phyloP scores from a whole-genome alignment of 192 early-diverging fungal genomes.

The Diversispora eburnea region DNA sequence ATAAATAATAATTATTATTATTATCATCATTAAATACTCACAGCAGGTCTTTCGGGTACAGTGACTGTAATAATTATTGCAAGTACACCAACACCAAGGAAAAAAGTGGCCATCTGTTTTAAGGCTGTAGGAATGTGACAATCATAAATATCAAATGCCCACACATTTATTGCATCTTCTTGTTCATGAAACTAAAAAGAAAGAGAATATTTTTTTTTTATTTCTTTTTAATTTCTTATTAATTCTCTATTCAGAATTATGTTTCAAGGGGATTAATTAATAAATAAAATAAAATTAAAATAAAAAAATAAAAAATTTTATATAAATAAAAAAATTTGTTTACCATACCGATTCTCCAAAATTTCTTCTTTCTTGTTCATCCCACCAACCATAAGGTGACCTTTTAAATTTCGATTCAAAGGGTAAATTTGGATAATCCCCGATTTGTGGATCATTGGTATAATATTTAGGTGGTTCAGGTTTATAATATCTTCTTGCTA shows the following conservation, averaged over 20 bases:
- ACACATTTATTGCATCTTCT: constrained; percentile 19
- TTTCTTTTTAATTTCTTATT: too few species aligned
- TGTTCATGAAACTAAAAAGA: constrained; percentile 16
- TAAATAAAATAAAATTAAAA: neutral
- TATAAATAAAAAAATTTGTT: neutral
- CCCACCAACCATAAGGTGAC: constrained; percentile 4
- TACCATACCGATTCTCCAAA: neutral
- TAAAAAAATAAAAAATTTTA: neutral
- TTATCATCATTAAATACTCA: neutral
- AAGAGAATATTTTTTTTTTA: neutral
- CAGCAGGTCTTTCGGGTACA: neutral
- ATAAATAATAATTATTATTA: neutral
- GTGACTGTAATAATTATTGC: neutral
- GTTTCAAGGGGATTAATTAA: too few species aligned
- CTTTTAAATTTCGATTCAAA: constrained; percentile 1
- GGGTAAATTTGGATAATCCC: constrained; percentile 23
- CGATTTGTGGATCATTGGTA: constrained; percentile 1
- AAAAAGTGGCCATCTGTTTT: neutral
- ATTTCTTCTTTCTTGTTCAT: constrained; percentile 12
- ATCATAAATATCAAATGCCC: constrained; percentile 7
- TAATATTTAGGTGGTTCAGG: neutral
- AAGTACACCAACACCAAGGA: neutral
- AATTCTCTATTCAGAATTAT: too few species aligned
- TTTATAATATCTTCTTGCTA: too few species aligned
- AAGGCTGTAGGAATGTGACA: neutral